Evolutionary conservation across 2,329 filamentous ascomycete species (phyloP).

Genomic region (Microcera coccophila): DNA sequence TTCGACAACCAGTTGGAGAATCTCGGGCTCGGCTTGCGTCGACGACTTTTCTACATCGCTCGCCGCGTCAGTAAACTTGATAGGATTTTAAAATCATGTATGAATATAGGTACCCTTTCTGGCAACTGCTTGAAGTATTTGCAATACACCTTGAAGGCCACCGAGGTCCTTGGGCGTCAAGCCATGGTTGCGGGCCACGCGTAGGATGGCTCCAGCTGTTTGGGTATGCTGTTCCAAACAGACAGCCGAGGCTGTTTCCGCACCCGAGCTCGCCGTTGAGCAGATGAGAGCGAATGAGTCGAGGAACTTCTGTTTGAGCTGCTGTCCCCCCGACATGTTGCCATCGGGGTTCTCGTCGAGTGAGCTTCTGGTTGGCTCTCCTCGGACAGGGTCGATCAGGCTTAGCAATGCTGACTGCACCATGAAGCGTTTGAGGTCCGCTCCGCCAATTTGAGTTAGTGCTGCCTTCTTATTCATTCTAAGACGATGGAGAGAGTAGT

Average conservation of each 20-base stretch:
- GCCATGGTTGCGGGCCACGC: constrained; percentile 28
- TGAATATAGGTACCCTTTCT: constrained; percentile 2
- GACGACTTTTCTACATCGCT: constrained; percentile 6
- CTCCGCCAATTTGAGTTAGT: constrained; percentile 5
- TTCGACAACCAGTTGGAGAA: constrained; percentile 5
- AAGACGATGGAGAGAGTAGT: constrained; percentile 2
- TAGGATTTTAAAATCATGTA: constrained; percentile 4
- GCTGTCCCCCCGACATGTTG: constrained; percentile 4
- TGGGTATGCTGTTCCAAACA: constrained; percentile 24
- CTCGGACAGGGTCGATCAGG: constrained; percentile 6
- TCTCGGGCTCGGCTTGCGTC: constrained; percentile 7
- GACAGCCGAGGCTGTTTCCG: constrained; percentile 28
- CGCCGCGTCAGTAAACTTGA: constrained; percentile 3
- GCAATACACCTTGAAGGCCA: constrained; percentile 5
- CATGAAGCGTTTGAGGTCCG: constrained; percentile 6
- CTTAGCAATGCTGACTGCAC: constrained; percentile 3
- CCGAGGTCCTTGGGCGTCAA: constrained; percentile 7
- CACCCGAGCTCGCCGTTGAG: constrained; percentile 20
- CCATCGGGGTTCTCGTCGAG: constrained; percentile 5
- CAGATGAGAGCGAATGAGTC: constrained; percentile 33
- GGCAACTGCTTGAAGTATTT: constrained; percentile 6
- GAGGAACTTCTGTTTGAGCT: constrained; percentile 29
- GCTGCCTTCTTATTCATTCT: constrained; percentile 2
- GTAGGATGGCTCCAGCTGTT: constrained; percentile 4
- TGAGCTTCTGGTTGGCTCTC: constrained; percentile 4